phyloP scores from a whole-genome alignment of 2,329 filamentous ascomycete species.

The Monilinia fructicola region DNA sequence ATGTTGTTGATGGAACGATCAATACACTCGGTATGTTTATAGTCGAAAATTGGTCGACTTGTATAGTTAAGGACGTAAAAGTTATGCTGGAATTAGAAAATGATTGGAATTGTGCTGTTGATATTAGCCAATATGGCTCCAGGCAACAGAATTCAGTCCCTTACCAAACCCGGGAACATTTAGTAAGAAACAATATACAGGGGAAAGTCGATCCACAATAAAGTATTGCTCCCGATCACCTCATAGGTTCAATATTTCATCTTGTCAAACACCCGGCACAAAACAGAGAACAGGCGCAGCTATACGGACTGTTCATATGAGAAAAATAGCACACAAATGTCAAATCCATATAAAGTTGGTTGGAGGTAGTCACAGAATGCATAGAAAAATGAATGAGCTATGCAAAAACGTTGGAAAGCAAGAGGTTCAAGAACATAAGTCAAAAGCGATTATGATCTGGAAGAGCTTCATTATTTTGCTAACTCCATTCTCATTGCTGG shows the following conservation, averaged over 20 bases:
- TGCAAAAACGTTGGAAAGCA: not conserved
- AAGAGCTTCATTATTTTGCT: not conserved
- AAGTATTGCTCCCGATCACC: not conserved
- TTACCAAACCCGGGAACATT: not conserved
- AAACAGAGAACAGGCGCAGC: not conserved
- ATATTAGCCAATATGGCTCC: too few relatives aligned
- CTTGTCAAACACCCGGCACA: not conserved
- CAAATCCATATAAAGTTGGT: not conserved
- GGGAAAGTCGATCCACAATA: not conserved
- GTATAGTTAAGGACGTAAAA: not conserved
- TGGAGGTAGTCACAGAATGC: not conserved
- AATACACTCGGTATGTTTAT: not conserved
- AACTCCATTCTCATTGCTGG: not conserved
- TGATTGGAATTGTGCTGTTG: not conserved
- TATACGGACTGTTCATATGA: not conserved
- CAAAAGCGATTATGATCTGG: not conserved
- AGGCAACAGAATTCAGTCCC: not conserved
- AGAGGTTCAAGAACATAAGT: not conserved
- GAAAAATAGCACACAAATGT: not conserved
- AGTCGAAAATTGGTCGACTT: not conserved
- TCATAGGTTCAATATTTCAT: not conserved
- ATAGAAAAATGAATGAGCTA: not conserved
- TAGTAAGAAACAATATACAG: too few relatives aligned
- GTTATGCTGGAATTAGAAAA: slow-evolving; percentile 3
- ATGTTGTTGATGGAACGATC: not conserved